These are phyloP conservation scores for Capsicum chinense DNA, from an alignment of 257 asterid genomes.

Conservation along the genomic window DNA sequence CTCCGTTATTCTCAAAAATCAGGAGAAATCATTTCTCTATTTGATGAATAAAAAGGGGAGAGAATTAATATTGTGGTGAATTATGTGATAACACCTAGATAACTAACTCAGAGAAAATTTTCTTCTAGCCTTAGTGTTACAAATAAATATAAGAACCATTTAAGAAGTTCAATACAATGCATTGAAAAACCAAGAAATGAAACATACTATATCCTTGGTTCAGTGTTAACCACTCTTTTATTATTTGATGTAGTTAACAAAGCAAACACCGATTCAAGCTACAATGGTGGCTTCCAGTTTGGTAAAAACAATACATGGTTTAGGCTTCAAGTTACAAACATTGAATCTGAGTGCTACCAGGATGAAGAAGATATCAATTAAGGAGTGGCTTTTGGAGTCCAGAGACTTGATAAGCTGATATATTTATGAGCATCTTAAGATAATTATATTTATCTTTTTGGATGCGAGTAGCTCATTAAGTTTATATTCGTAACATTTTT, in stretches of 20 bases:
- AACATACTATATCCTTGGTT: too few relatives aligned
- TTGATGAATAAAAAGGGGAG: not conserved
- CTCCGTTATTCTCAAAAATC: not conserved
- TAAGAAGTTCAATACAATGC: too few relatives aligned
- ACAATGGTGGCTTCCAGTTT: constrained; percentile 29
- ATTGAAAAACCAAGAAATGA: too few relatives aligned
- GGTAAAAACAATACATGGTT: constrained; percentile 85
- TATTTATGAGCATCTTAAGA: not conserved
- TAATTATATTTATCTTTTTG: not conserved
- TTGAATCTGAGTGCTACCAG: constrained; percentile 80
- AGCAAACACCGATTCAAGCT: too few relatives aligned
- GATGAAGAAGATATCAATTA: constrained; percentile 81
- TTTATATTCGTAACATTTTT: constrained; percentile 15
- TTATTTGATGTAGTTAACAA: too few relatives aligned
- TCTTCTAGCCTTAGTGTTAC: not conserved
- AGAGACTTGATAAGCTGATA: constrained; percentile 8
- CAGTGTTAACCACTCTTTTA: too few relatives aligned
- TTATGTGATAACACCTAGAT: not conserved
- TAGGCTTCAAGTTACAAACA: constrained; percentile 93
- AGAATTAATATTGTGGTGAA: not conserved
- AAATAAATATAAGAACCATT: not conserved
- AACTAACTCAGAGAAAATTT: not conserved
- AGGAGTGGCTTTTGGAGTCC: constrained; percentile 14
- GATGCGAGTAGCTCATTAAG: not conserved
- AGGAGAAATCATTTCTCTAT: not conserved